Evolutionary conservation across 768 basidiomycete species (phyloP), one percentile per base, ranked within the genome.

Genomic region (Tulasnella sp.): DNA sequence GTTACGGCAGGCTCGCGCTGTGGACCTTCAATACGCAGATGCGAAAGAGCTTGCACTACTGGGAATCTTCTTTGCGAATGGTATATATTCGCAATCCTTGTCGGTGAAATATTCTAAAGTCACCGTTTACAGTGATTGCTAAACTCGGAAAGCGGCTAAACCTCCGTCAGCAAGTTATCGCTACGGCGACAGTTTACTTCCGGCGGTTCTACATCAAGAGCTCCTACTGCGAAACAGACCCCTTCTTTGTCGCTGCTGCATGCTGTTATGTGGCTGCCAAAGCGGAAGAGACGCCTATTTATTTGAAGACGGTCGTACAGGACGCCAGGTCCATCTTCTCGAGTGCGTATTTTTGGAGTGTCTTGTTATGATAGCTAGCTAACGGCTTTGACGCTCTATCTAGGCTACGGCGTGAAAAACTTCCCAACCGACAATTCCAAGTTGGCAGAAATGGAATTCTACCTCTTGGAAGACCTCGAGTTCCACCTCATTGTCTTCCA

Each of bases 371-470:
- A 17, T 3, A 4, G 11, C 41, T 25, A 21, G 37, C n/a, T 45
- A 15, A 34, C 21, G 14, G 12, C 23, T 12, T 32, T 31, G 34
- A 19, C 35, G 11, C 17, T 32, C 49, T 27, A 25, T 7, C 53
- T 79, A 82, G 81, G 80, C 17, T 86, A 87, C 64, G 79, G 76
- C 4, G 73, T 85, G 66, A 84, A 86, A 65, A 70, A 77, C n/a
- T 94, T 96, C 65, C 81, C 86, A 0, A 77, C 84, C 0, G 92
- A 96, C 66, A 86, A 93, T 64, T 79, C 84, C 9, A 92, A 90
- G 65, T 74, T 99, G 12, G 96, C 93, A 3, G 96, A 99, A 68
- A 97, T 97, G 93, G 94, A 98, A 67, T 98, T 98, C 71, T 98
- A 94, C 71, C 81, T 98, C 8, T 83, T 99, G 21, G 90, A 90